Conservation (phyloP, 2,329 filamentous ascomycete species). For the Plenodomus tracheiphilus region DNA sequence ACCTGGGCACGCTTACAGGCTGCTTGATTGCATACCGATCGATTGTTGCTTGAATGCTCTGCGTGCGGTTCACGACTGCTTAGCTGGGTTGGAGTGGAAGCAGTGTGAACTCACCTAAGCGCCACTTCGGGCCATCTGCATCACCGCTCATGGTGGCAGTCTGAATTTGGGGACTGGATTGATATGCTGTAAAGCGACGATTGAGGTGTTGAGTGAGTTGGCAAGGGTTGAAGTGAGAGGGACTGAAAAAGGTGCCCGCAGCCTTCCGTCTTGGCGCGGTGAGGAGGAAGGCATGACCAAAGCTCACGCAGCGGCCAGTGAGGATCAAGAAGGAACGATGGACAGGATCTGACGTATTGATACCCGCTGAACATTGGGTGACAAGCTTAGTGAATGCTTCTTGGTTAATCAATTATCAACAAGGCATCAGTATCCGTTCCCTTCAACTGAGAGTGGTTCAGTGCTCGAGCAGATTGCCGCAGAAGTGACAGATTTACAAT, state of each 20-base stretch:
- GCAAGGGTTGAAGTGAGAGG: background rate
- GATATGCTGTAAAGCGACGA: too few relatives aligned
- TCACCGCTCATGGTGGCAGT: background rate
- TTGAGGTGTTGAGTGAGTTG: background rate
- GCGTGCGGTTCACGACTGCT: background rate
- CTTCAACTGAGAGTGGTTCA: too few relatives aligned
- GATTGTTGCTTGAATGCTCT: slow-evolving; percentile 14
- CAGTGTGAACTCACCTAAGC: slow-evolving; percentile 7
- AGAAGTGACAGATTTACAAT: too few relatives aligned
- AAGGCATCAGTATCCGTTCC: too few relatives aligned
- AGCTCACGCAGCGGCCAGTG: too few relatives aligned
- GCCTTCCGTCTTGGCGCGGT: background rate
- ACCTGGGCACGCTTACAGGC: slow-evolving; percentile 68
- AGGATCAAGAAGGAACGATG: too few relatives aligned
- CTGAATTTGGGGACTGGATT: background rate
- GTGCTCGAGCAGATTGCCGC: too few relatives aligned
- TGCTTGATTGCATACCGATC: slow-evolving; percentile 62
- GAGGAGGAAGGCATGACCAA: background rate
- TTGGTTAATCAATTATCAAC: too few relatives aligned
- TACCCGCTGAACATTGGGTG: too few relatives aligned
- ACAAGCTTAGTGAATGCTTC: too few relatives aligned
- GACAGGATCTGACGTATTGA: too few relatives aligned
- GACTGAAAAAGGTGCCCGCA: too few relatives aligned
- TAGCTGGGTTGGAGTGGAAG: background rate
- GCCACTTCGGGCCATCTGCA: slow-evolving; percentile 16